Base-by-base conservation (phyloP, 805 yeast genomes). In the Candida montana region DNA sequence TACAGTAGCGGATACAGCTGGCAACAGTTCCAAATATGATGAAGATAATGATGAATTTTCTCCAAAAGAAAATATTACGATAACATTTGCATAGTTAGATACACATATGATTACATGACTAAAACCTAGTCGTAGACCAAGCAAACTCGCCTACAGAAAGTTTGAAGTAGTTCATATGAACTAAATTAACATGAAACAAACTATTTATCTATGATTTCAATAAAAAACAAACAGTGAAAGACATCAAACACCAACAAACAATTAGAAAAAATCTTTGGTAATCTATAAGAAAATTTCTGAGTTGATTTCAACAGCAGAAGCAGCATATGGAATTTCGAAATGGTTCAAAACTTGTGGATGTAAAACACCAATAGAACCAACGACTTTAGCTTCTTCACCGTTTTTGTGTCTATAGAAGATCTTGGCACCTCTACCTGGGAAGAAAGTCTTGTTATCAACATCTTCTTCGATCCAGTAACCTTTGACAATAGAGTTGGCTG, bases 381-480 rank as follows among this genome's bases (percentile, higher is more conserved):
- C 74, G 42, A 67, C 73, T 53, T 72, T 63, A 13, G 73, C 75
- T 31, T 73, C 69, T 27, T 65, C 82, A 45, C 78, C 83, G 44
- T 75, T 77, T 45, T 67, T 73, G 43, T 72, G 67, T 71, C 95
- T 79, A 68, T 80, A 85, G 67, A 74, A 77, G 49, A 93, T 74
- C 58, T 77, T 81, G 39, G 99, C 99, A 48, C 96, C 97, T 71
- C 99, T 83, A 32, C 98, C 99, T 31, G 96, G 95, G 84, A 93
- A 93, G 68, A 74, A 91, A 46, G 90, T 83, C 37, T 79, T 73
- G 59, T 80, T 74, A 21, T 72, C 69, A 40, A 64, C 65, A 57
- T 81, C 86, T 61, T 83, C 81, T 63, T 80, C 85, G 44, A 84
- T 83, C 93, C 93, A 85, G 67, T 79, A 85, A 40, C 96, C 96